Evolutionary conservation across 2,329 filamentous ascomycete genomes (phyloP), one percentile per base, ranked within the genome.

Genomic region (Teratosphaeria destructans): DNA sequence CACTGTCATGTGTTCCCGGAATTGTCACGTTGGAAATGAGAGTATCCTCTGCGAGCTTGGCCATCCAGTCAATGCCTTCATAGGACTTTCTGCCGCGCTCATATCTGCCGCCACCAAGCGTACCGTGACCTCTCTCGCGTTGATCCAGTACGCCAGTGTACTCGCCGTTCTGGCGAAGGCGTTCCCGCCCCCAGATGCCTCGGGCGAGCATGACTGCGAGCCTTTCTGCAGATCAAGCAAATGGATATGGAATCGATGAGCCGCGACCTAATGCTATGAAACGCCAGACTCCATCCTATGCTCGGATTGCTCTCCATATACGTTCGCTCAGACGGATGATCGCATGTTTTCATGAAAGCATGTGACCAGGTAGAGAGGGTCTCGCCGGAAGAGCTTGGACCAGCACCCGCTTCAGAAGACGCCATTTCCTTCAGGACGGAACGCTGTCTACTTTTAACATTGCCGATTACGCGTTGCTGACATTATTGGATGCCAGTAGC

Each of bases 1-100:
- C 67, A 55, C 68, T 71, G 59, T 74, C 71, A 59, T 74, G 72
- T 2, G 72, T 74, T 19, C 72, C 72, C 0, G 72, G 72, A 35
- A 74, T 69, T 3, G 70, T 68, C 3, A 73, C 61, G 12, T 63
- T 62, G 16, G 71, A 71, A 26, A 73, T 43, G 12, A 63, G 63
- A 1, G 60, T 61, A 8, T 64, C 55, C 55, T 68, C 67, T 43
- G 65, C 58, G 16, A 73, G 19, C 3, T 49, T 49, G 29, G 65
- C 60, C 69, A 71, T 71, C 69, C 69, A 71, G 43, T 62, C 57
- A 39, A 53, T 34, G 37, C 55, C 52, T 56, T 37, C 34, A 54
- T 3, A 37, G 27, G 53, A 8, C 5, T 4, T 27, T 32, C 19
- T 54, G 14, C n/a, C 27, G 26, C 8, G 53, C n/a, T 52, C 43